Conservation (phyloP, 306 rosid species). For the Prunus armeniaca region DNA sequence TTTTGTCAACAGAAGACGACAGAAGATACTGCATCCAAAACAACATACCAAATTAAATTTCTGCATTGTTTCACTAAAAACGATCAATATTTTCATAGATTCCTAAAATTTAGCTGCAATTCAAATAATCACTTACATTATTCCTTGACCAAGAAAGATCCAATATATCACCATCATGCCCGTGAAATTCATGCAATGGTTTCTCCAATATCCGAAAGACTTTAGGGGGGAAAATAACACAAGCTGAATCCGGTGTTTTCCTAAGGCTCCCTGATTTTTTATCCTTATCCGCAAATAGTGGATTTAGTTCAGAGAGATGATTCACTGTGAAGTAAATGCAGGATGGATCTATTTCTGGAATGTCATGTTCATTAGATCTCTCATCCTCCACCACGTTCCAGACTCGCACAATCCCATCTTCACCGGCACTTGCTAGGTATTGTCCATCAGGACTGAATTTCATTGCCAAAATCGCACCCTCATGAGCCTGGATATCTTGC, state of each 20-base stretch:
- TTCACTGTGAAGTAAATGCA: slow-evolving; percentile 81
- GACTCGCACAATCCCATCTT: slow-evolving; percentile 74
- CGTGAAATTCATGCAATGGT: slow-evolving; percentile 80
- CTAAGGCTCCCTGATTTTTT: slow-evolving; percentile 50
- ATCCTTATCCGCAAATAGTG: slow-evolving; percentile 68
- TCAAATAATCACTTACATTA: slow-evolving; percentile 63
- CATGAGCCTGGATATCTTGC: slow-evolving; percentile 89
- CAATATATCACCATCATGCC: slow-evolving; percentile 75
- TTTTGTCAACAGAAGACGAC: slow-evolving; percentile 83
- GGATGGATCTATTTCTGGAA: slow-evolving; percentile 79
- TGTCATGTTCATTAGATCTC: slow-evolving; percentile 69
- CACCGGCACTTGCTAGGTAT: slow-evolving; percentile 90
- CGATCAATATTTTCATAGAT: neutral
- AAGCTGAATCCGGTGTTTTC: slow-evolving; percentile 83
- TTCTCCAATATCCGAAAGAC: slow-evolving; percentile 72
- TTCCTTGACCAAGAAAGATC: slow-evolving; percentile 91
- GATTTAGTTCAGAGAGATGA: slow-evolving; percentile 70
- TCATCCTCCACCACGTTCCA: slow-evolving; percentile 94
- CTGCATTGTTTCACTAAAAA: neutral
- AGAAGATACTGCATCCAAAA: slow-evolving; percentile 63
- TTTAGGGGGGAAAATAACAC: slow-evolving; percentile 76
- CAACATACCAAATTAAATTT: slow-evolving; percentile 20
- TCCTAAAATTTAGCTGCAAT: slow-evolving; percentile 16
- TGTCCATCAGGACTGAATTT: slow-evolving; percentile 96
- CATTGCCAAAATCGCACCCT: slow-evolving; percentile 81